A percentile compares a stretch with the other conserved stretches of the same genome.
phyloP scores from a whole-genome alignment of 257 asterid species.

The Rauvolfia tetraphylla region DNA sequence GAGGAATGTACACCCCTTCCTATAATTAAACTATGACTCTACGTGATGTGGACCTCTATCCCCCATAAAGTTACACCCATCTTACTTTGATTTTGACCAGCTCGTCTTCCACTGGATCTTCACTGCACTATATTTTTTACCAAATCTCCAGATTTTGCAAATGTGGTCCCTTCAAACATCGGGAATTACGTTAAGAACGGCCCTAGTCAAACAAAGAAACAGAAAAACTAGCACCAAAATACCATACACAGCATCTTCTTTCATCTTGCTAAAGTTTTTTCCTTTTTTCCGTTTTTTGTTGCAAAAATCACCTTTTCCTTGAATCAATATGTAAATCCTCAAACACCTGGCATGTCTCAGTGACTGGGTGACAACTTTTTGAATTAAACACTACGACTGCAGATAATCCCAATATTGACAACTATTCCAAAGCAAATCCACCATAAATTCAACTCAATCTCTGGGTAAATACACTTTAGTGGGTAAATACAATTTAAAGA shows the following conservation, averaged over 20 bases:
- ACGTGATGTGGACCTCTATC: conserved; percentile 40
- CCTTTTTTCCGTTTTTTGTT: neutral
- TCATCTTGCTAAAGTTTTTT: neutral
- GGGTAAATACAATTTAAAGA: neutral
- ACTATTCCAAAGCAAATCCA: neutral
- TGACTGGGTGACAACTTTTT: neutral
- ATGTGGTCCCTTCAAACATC: neutral
- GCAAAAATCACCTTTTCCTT: neutral
- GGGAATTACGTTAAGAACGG: neutral
- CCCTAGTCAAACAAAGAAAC: neutral
- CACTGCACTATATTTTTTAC: neutral
- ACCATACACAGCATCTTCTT: neutral
- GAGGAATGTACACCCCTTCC: conserved; percentile 28
- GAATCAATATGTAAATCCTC: neutral
- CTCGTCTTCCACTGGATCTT: conserved; percentile 15
- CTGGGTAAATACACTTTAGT: neutral
- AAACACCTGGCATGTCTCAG: neutral
- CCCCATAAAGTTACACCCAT: conserved; percentile 34
- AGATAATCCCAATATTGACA: neutral
- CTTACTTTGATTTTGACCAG: conserved; percentile 14
- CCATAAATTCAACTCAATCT: neutral
- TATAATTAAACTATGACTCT: conserved; percentile 18
- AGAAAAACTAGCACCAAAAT: neutral
- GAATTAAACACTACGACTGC: neutral
- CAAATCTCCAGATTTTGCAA: neutral